Conservation (phyloP, 352 stramenopile species). For the Plasmopara halstedii region DNA sequence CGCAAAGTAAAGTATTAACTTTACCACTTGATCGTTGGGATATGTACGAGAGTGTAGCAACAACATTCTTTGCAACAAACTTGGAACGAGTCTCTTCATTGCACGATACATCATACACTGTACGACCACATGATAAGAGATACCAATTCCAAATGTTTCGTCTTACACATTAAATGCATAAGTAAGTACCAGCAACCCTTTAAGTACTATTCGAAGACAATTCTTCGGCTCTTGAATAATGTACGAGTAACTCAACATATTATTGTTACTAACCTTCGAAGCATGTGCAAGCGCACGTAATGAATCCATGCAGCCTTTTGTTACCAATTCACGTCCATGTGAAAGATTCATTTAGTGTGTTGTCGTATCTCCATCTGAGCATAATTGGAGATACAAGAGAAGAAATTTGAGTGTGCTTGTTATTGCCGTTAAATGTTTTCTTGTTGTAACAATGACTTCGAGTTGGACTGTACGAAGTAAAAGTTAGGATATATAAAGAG, state of each 20-base stretch:
- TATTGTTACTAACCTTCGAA: constrained; percentile 35
- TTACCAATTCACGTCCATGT: constrained; percentile 63
- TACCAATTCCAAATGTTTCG: not conserved
- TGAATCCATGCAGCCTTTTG: constrained; percentile 56
- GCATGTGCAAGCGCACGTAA: constrained; percentile 42
- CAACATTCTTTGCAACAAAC: constrained; percentile 58
- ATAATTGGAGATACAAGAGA: too few relatives aligned
- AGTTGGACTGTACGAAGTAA: too few relatives aligned
- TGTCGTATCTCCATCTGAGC: too few relatives aligned
- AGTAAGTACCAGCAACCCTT: constrained; percentile 53
- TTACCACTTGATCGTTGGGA: constrained; percentile 31
- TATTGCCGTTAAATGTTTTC: too few relatives aligned
- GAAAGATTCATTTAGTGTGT: too few relatives aligned
- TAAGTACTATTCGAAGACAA: constrained; percentile 64
- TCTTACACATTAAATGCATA: constrained; percentile 41
- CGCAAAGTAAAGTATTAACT: constrained; percentile 64
- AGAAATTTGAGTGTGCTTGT: too few relatives aligned
- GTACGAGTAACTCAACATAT: constrained; percentile 46
- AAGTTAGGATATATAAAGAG: too few relatives aligned
- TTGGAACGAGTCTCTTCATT: constrained; percentile 58
- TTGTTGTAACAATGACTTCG: too few relatives aligned
- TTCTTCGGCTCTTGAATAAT: constrained; percentile 68
- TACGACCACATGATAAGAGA: constrained; percentile 28
- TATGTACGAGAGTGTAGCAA: constrained; percentile 43
- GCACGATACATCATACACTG: constrained; percentile 67